A percentile compares a stretch with the other conserved stretches of the same genome.
These are phyloP conservation scores for Bipolaris gigantea DNA, from an alignment of 2,329 filamentous ascomycete genomes.

Conservation along the genomic window DNA sequence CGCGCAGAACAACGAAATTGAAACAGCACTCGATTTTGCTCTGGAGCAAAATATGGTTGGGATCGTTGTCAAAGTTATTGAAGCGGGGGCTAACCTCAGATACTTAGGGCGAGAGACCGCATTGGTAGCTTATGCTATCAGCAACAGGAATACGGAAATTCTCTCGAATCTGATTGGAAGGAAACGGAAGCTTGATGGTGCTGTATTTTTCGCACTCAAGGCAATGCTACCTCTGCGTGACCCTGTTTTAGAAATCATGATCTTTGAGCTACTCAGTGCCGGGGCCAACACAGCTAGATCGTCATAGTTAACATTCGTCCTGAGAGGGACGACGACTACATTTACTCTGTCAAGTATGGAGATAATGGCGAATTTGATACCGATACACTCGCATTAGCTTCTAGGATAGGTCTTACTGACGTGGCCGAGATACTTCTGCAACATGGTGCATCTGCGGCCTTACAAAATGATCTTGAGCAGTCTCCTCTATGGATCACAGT, in stretches of 20 bases:
- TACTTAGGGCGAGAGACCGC: background rate
- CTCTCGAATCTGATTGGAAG: background rate
- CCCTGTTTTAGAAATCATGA: background rate
- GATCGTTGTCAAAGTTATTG: background rate
- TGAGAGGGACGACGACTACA: too few relatives aligned
- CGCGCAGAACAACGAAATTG: slow-evolving; percentile 7
- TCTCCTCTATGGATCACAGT: background rate
- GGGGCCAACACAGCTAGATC: slow-evolving; percentile 4
- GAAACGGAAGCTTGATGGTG: background rate
- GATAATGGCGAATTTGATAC: background rate
- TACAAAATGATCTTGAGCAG: background rate
- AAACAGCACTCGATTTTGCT: slow-evolving; percentile 15
- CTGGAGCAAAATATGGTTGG: background rate
- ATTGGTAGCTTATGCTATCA: background rate
- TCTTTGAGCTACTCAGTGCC: slow-evolving; percentile 8
- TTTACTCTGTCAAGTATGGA: too few relatives aligned
- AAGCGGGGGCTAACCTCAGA: background rate
- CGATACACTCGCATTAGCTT: background rate
- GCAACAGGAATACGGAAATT: background rate
- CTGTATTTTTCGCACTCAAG: background rate
- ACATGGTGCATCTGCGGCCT: background rate
- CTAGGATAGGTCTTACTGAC: background rate
- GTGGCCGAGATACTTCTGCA: background rate
- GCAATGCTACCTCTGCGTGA: background rate
- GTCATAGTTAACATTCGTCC: background rate